Percentiles rank a stretch among this genome's conserved stretches.
Conservation (phyloP, 2,329 filamentous ascomycete species). For the Aaosphaeria pasadenensis region DNA sequence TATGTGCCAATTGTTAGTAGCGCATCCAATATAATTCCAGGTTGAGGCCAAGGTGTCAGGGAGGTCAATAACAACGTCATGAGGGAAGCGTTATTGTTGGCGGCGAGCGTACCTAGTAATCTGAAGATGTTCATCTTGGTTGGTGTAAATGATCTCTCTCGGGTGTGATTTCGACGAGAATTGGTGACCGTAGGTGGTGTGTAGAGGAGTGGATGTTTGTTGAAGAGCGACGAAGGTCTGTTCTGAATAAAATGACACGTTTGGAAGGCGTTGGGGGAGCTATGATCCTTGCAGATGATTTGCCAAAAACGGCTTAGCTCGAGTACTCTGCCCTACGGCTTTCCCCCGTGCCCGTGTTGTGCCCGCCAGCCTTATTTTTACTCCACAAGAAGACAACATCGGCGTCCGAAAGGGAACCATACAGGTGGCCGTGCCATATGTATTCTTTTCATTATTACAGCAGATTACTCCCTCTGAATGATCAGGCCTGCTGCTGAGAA, state of each 20-base stretch:
- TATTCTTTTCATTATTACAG: no score
- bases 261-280: slow-evolving; percentile 23
- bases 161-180: no score
- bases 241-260: slow-evolving; percentile 34
- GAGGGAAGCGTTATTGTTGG: neutral
- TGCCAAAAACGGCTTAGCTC: no score
- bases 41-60: neutral
- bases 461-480: no score
- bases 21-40: slow-evolving; percentile 7
- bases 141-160: slow-evolving; percentile 1
- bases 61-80: neutral
- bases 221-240: neutral
- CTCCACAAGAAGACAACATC: no score
- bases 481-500: no score
- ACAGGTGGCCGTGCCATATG: no score
- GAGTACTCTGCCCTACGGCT: no score
- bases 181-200: neutral
- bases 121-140: slow-evolving; percentile 68
- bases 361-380: no score
- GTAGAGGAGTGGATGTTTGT: neutral
- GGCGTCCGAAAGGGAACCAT: no score
- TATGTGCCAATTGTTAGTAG: slow-evolving; percentile 40
- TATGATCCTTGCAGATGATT: slow-evolving; percentile 20
- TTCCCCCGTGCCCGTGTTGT: no score
- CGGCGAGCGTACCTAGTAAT: slow-evolving; percentile 55